Evolutionary conservation across 305 asterid genomes (phyloP).

Genomic region (Rubia peregrina): DNA sequence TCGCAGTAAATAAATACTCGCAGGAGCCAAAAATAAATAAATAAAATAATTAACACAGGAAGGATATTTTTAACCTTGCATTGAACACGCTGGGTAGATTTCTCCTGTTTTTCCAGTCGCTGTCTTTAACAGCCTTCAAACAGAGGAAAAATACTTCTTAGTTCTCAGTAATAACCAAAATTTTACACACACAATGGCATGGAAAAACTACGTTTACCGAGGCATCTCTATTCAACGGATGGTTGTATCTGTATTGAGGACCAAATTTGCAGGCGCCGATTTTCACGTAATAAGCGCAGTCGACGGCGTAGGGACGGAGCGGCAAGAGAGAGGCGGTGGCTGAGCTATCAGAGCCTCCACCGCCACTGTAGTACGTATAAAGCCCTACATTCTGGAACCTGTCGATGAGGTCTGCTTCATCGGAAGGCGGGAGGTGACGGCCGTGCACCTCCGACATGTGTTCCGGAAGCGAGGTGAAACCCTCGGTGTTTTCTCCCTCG

Average conservation of each 20-base stretch:
- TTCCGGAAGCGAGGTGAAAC: neutral
- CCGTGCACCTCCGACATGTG: neutral
- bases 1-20: neutral
- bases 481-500: neutral
- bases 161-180: neutral
- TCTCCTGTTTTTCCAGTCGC: constrained; percentile 4
- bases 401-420: constrained; percentile 16
- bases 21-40: neutral
- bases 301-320: constrained; percentile 32
- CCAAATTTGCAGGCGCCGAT: constrained; percentile 34
- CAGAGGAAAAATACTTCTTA: neutral
- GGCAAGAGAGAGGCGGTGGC: constrained; percentile 13
- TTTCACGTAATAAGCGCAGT: constrained; percentile 28
- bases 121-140: constrained; percentile 20
- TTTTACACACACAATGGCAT: neutral
- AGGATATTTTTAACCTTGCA: constrained; percentile 28
- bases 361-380: constrained; percentile 6
- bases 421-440: constrained; percentile 13
- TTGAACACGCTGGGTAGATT: constrained; percentile 14
- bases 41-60: neutral
- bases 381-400: constrained; percentile 24
- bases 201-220: constrained; percentile 14
- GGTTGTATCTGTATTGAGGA: constrained; percentile 26
- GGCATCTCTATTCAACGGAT: constrained; percentile 20
- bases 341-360: neutral